A percentile compares a stretch with the other conserved stretches of the same genome.
Conservation (phyloP, 306 rosid genomes). For the Pterocarpus santalinus region DNA sequence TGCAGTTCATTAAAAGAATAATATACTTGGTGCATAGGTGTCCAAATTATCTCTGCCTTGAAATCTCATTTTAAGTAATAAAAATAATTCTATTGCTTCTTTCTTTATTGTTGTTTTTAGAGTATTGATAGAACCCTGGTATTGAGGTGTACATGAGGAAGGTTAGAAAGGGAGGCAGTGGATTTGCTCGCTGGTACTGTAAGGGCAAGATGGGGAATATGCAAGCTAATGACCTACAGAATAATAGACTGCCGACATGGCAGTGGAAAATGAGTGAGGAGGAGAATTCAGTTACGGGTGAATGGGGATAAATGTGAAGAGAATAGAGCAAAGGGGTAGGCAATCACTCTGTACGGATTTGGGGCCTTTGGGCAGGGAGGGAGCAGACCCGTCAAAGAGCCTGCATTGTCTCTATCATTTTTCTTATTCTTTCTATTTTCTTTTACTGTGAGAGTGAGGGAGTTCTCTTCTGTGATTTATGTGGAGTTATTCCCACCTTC, state of each 20-base stretch:
- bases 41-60: not conserved
- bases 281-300: not conserved
- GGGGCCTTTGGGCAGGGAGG: not conserved
- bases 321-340: not conserved
- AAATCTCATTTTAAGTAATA: not conserved
- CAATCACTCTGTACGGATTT: not conserved
- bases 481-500: not conserved
- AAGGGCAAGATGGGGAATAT: not conserved
- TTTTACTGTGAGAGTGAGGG: not conserved
- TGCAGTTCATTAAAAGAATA: conserved; percentile 15
- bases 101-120: conserved; percentile 24
- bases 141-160: not conserved
- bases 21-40: not conserved
- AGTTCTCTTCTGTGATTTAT: not conserved
- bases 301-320: not conserved
- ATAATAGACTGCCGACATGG: not conserved
- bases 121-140: not conserved
- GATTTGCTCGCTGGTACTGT: not conserved
- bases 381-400: not conserved
- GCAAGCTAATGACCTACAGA: not conserved
- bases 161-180: not conserved
- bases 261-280: not conserved
- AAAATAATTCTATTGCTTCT: conserved; percentile 30
- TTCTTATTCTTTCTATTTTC: not conserved
- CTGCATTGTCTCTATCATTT: not conserved